Evolutionary conservation across 2,329 filamentous ascomycete species (phyloP).

Genomic region (Aspergillus calidoustus): DNA sequence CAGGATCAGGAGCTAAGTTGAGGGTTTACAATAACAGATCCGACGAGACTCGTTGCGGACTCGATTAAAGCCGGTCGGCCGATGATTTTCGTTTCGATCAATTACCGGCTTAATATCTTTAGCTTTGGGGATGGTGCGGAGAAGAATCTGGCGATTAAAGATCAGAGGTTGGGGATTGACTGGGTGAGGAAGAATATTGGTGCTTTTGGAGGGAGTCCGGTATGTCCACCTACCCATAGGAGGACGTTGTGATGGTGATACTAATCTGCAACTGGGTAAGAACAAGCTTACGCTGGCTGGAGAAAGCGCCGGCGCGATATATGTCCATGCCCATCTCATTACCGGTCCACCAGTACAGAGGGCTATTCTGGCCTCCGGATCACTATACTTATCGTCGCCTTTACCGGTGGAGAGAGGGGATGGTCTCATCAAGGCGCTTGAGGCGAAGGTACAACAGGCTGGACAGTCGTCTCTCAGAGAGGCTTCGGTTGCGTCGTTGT

Average conservation of each 20-base stretch:
- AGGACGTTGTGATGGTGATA: not conserved
- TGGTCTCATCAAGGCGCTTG: constrained; percentile 35
- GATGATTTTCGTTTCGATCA: constrained; percentile 49
- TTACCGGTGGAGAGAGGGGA: constrained; percentile 41
- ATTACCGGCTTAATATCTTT: constrained; percentile 53
- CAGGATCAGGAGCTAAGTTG: not conserved
- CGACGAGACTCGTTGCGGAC: constrained; percentile 40
- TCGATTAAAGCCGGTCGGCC: constrained; percentile 41
- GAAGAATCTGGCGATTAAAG: constrained; percentile 47
- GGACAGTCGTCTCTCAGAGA: constrained; percentile 35
- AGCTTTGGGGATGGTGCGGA: constrained; percentile 50
- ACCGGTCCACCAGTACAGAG: constrained; percentile 38
- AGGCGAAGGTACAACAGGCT: constrained; percentile 33
- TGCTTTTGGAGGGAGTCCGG: constrained; percentile 47
- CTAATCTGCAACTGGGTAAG: constrained; percentile 25
- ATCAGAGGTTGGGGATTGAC: constrained; percentile 39
- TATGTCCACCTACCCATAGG: constrained; percentile 22
- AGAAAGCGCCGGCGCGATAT: constrained; percentile 54
- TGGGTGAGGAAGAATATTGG: constrained; percentile 48
- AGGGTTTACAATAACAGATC: constrained; percentile 30
- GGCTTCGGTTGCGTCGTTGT: constrained; percentile 35
- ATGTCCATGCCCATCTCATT: constrained; percentile 49
- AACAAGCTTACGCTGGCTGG: constrained; percentile 49
- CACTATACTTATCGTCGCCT: constrained; percentile 50
- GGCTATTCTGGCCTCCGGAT: constrained; percentile 49